Conservation (phyloP, 768 basidiomycete genomes). For the Pulveroboletus sp. region DNA sequence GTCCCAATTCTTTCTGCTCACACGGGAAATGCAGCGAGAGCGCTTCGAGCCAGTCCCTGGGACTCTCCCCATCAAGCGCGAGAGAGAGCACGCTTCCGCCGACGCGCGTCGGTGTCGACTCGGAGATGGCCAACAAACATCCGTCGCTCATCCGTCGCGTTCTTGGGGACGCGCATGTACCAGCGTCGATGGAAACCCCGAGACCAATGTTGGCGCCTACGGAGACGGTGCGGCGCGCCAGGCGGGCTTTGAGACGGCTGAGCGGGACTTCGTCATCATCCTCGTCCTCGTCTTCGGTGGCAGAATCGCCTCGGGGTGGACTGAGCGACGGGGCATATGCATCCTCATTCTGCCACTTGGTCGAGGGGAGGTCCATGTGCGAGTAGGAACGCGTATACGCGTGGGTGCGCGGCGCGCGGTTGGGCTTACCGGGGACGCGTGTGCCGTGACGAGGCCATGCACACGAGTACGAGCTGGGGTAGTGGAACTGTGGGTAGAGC, state of each 20-base stretch:
- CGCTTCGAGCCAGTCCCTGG: conserved; percentile 19
- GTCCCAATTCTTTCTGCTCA: background rate
- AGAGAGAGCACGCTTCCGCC: conserved; percentile 7
- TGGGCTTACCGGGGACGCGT: conserved; percentile 17
- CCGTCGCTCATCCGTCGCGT: conserved; percentile 18
- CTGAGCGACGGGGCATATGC: conserved; percentile 19
- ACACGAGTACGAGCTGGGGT: conserved; percentile 10
- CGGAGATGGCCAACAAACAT: conserved; percentile 13
- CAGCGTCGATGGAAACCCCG: background rate
- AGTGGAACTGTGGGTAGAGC: conserved; percentile 5
- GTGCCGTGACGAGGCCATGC: conserved; percentile 16
- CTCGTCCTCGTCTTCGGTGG: conserved; percentile 10
- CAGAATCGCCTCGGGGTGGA: conserved; percentile 11
- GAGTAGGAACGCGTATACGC: conserved; percentile 8
- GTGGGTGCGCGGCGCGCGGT: background rate
- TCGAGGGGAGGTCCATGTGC: background rate
- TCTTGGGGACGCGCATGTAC: background rate
- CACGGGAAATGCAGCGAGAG: conserved; percentile 14
- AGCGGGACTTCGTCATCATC: conserved; percentile 18
- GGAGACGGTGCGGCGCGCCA: background rate
- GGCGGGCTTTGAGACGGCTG: conserved; percentile 6
- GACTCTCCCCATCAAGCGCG: conserved; percentile 1
- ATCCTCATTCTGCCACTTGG: conserved; percentile 13
- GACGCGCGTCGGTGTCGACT: conserved; percentile 17
- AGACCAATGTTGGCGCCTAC: background rate